phyloP scores from a whole-genome alignment of 257 asterid species.

The Jacaranda mimosifolia region DNA sequence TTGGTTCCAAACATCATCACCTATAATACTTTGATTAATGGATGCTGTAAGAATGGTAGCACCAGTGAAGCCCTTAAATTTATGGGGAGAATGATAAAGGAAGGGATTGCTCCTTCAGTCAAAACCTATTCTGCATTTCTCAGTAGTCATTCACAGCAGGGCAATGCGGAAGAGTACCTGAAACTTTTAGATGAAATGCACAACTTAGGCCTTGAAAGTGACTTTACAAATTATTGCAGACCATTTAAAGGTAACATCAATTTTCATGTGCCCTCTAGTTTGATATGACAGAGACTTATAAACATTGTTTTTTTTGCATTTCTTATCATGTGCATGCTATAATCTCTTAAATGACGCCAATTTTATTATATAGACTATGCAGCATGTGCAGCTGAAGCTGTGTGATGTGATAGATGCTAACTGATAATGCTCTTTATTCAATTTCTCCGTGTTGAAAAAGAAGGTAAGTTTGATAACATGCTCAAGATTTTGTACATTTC shows the following conservation, averaged over 20 bases:
- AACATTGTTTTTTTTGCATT: neutral
- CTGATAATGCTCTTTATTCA: constrained; percentile 20
- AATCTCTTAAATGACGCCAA: neutral
- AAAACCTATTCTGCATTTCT: constrained; percentile 60
- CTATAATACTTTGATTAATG: constrained; percentile 78
- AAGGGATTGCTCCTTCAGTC: constrained; percentile 66
- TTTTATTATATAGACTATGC: constrained; percentile 19
- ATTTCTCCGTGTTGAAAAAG: constrained; percentile 22
- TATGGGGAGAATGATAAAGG: constrained; percentile 69
- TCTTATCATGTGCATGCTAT: neutral
- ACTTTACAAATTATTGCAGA: constrained; percentile 34
- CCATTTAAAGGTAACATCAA: constrained; percentile 42
- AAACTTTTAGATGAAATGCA: constrained; percentile 56
- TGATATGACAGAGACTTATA: constrained; percentile 4
- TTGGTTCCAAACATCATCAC: constrained; percentile 70
- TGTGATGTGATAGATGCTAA: constrained; percentile 31
- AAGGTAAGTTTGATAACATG: constrained; percentile 30
- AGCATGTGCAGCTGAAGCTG: constrained; percentile 47
- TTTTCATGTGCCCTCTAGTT: constrained; percentile 1
- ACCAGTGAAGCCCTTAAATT: constrained; percentile 62
- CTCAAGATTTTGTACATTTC: constrained; percentile 16
- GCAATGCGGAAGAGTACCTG: constrained; percentile 52
- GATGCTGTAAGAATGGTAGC: constrained; percentile 67
- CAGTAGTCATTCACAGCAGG: constrained; percentile 48
- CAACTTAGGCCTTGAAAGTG: constrained; percentile 46